A percentile compares a stretch with the other conserved stretches of the same genome.
Conservation (phyloP, 2,329 filamentous ascomycete genomes). For the Phialocephala sp. region DNA sequence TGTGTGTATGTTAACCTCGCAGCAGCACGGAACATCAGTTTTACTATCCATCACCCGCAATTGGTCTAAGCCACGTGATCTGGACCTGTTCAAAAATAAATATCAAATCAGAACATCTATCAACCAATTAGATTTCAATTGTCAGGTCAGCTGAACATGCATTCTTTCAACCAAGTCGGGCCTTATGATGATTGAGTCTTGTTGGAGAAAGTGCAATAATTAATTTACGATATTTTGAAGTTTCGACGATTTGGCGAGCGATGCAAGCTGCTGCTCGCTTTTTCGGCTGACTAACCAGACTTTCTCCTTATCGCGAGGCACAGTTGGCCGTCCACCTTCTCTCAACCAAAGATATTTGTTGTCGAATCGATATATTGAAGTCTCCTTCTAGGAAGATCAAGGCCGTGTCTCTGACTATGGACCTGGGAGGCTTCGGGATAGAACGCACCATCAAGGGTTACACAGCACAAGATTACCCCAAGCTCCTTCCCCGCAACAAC, state of each 20-base stretch:
- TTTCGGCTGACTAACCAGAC: background rate
- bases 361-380: background rate
- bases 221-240: too few species aligned
- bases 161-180: background rate
- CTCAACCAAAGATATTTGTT: too few species aligned
- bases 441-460: background rate
- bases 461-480: background rate
- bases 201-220: too few species aligned
- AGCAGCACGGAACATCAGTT: background rate
- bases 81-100: background rate
- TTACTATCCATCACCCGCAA: background rate
- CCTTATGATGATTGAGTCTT: too few species aligned
- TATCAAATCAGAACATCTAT: background rate
- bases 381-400: background rate
- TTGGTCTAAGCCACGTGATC: background rate
- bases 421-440: background rate
- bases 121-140: background rate
- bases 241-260: too few species aligned
- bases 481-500: background rate
- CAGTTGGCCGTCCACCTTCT: too few species aligned
- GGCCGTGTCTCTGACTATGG: background rate
- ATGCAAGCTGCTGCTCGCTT: background rate
- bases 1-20: background rate
- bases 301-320: background rate
- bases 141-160: background rate